Percentiles rank a stretch among this genome's conserved stretches.
Evolutionary conservation across 768 basidiomycete genomes (phyloP).

Genomic region (Leccinum disarticulatum): DNA sequence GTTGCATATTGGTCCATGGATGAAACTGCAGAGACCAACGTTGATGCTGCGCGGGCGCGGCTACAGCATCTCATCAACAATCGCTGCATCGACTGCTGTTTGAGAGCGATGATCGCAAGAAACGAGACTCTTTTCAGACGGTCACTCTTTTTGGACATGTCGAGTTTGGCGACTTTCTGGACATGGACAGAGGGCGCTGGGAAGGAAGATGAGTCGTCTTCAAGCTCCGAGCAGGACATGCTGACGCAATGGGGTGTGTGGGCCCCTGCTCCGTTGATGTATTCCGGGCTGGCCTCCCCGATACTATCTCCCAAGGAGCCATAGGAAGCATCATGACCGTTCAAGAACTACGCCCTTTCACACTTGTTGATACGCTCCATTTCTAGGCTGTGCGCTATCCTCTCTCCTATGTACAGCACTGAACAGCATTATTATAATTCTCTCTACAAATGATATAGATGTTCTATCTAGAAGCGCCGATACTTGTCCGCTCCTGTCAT

Average conservation of each 20-base stretch:
- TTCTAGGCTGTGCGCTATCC: not conserved
- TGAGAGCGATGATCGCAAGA: conserved; percentile 4
- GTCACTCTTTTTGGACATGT: conserved; percentile 13
- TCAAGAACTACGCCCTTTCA: not conserved
- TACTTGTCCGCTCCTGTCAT: not conserved
- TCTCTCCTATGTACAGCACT: not conserved
- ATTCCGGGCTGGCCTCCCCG: not conserved
- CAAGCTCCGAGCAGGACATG: conserved; percentile 12
- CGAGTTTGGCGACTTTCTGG: conserved; percentile 13
- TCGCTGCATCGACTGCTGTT: conserved; percentile 23
- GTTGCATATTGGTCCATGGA: conserved; percentile 12
- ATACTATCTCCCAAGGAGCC: not conserved
- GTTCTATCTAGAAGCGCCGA: not conserved
- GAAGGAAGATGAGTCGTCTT: not conserved
- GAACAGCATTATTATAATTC: not conserved
- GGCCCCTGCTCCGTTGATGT: not conserved
- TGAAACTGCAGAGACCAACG: not conserved
- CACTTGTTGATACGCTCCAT: not conserved
- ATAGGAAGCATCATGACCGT: not conserved
- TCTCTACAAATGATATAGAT: not conserved
- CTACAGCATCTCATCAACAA: conserved; percentile 19
- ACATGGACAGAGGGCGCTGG: conserved; percentile 3
- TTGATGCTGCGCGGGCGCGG: not conserved
- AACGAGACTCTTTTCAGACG: conserved; percentile 17
- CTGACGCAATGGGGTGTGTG: conserved; percentile 25